A percentile compares a stretch with the other conserved stretches of the same genome.
Evolutionary conservation across 257 asterid species (phyloP).

Genomic region (Solanum pinnatisectum): DNA sequence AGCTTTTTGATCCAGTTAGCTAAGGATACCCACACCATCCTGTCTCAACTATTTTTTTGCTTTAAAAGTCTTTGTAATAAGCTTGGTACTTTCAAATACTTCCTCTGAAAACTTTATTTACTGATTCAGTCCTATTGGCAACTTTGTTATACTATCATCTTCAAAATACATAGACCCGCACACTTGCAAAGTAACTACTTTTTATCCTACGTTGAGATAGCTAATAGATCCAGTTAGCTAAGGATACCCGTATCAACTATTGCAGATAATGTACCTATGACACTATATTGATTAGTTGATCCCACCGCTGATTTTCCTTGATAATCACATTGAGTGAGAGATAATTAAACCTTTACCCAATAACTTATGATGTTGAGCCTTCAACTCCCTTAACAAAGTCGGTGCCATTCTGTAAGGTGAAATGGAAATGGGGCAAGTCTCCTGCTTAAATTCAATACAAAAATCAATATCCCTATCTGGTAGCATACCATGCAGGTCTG

Average conservation of each 20-base stretch:
- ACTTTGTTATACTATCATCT: neutral
- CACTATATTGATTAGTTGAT: neutral
- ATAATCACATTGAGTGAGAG: neutral
- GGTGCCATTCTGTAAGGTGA: too few species aligned
- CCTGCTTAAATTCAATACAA: too few species aligned
- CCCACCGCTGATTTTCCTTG: neutral
- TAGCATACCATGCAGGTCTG: too few species aligned
- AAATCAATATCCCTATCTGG: too few species aligned
- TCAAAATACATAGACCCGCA: too few species aligned
- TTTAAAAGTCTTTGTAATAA: too few species aligned
- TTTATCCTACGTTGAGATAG: neutral
- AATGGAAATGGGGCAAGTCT: too few species aligned
- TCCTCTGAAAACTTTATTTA: neutral
- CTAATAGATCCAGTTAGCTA: neutral
- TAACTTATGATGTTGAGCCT: too few species aligned
- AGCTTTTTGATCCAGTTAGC: neutral
- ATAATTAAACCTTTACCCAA: too few species aligned
- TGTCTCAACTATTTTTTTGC: neutral
- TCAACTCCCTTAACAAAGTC: too few species aligned
- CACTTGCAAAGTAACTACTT: neutral
- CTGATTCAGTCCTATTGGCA: neutral
- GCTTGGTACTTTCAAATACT: neutral
- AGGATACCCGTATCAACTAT: neutral
- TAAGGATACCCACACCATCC: neutral
- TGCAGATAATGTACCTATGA: neutral